Conservation (phyloP, 2,329 filamentous ascomycete species). For the Aspergillus unguis region DNA sequence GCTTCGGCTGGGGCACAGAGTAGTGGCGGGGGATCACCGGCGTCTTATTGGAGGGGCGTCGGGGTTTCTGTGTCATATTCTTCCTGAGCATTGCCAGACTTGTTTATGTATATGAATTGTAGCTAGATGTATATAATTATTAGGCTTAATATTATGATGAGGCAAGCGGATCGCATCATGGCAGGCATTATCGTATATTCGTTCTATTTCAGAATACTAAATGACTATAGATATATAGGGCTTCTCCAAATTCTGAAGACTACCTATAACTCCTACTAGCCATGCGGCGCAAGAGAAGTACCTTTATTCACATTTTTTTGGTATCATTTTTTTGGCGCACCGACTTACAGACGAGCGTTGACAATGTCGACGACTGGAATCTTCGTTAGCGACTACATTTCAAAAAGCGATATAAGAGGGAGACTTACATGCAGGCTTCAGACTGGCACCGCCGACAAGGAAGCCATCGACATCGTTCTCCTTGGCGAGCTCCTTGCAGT, state of each 20-base stretch:
- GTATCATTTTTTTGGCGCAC: background rate
- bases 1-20: slow-evolving; percentile 23
- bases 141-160: background rate
- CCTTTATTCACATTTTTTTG: background rate
- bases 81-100: slow-evolving; percentile 25
- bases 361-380: slow-evolving; percentile 63
- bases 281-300: background rate
- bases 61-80: slow-evolving; percentile 44
- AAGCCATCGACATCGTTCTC: slow-evolving; percentile 96
- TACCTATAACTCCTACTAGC: background rate
- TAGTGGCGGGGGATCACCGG: slow-evolving; percentile 26
- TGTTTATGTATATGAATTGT: background rate
- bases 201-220: background rate
- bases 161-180: background rate
- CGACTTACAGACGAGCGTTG: slow-evolving; percentile 55
- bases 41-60: slow-evolving; percentile 41
- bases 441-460: slow-evolving; percentile 90
- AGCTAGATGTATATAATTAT: slow-evolving; percentile 8
- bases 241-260: background rate
- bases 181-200: background rate
- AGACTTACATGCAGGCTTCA: slow-evolving; percentile 87
- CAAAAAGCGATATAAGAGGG: slow-evolving; percentile 10
- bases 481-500: slow-evolving; percentile 88
- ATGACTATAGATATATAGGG: background rate
- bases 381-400: slow-evolving; percentile 12